phyloP scores from a whole-genome alignment of 371 early-diverging fungal genomes.

The Rhizopus microsporus region DNA sequence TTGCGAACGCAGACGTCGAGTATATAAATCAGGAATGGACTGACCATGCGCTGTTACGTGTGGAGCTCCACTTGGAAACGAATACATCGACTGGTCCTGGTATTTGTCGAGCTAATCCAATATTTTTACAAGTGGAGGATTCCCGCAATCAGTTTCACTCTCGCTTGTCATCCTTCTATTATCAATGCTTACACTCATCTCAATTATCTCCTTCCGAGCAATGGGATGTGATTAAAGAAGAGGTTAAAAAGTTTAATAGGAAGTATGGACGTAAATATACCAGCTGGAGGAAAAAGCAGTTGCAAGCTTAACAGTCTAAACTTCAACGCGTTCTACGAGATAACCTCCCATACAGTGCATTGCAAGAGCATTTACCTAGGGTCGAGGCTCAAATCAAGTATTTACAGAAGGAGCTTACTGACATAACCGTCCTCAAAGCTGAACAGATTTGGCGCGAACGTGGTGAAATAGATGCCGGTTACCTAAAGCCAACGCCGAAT shows the following conservation, averaged over 20 bases:
- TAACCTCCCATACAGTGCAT: too few relatives aligned
- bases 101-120: constrained; percentile 6
- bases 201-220: too few relatives aligned
- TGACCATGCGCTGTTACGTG: constrained; percentile 8
- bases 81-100: constrained; percentile 3
- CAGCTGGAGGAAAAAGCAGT: neutral
- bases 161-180: too few relatives aligned
- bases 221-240: neutral
- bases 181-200: too few relatives aligned
- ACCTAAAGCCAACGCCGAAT: constrained; percentile 3
- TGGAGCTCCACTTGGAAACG: neutral
- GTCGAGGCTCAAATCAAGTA: neutral
- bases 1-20: neutral
- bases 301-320: neutral
- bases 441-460: constrained; percentile 1
- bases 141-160: too few relatives aligned
- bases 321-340: neutral
- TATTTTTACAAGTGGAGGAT: neutral
- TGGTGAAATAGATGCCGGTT: constrained; percentile 4
- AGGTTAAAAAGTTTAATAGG: neutral
- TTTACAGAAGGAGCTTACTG: neutral
- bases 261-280: neutral
- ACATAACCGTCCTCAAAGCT: neutral
- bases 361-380: neutral
- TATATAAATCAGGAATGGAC: constrained; percentile 2